These are phyloP conservation scores for Lotus japonicus DNA, from an alignment of 306 rosid species.

Conservation along the genomic window DNA sequence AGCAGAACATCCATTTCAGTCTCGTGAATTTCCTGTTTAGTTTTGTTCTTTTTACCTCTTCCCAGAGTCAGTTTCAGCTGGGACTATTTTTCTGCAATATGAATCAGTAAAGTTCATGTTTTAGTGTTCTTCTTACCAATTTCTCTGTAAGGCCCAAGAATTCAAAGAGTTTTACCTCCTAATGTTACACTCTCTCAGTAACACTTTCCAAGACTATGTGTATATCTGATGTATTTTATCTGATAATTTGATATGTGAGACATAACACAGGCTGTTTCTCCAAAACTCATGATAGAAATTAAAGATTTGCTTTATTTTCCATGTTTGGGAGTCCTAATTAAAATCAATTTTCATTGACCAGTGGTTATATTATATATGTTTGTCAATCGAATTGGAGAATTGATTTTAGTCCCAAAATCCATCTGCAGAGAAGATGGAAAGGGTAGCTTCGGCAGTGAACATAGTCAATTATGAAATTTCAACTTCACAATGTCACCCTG, in stretches of 20 bases:
- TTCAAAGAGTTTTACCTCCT: not conserved
- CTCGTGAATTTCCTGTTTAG: conserved; percentile 44
- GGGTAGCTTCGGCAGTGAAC: no score
- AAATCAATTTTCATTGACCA: no score
- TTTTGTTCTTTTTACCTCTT: not conserved
- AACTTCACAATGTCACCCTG: no score
- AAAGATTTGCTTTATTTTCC: not conserved
- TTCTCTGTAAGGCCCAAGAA: not conserved
- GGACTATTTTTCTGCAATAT: not conserved
- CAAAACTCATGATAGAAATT: not conserved
- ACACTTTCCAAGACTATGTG: not conserved
- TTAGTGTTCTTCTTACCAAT: conserved; percentile 3
- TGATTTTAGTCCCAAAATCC: no score
- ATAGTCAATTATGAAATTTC: no score
- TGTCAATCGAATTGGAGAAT: no score
- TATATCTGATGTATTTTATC: not conserved
- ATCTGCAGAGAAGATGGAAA: no score
- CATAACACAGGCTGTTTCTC: not conserved
- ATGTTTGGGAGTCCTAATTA: no score
- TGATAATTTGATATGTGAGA: conserved; percentile 5
- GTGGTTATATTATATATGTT: no score
- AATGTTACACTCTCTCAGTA: not conserved
- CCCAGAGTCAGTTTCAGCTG: not conserved
- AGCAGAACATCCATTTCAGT: conserved; percentile 32
- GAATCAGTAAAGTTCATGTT: conserved; percentile 8